Evolutionary conservation across 1,139 yeast genomes (phyloP).

Genomic region (Yamadazyma dendronema): DNA sequence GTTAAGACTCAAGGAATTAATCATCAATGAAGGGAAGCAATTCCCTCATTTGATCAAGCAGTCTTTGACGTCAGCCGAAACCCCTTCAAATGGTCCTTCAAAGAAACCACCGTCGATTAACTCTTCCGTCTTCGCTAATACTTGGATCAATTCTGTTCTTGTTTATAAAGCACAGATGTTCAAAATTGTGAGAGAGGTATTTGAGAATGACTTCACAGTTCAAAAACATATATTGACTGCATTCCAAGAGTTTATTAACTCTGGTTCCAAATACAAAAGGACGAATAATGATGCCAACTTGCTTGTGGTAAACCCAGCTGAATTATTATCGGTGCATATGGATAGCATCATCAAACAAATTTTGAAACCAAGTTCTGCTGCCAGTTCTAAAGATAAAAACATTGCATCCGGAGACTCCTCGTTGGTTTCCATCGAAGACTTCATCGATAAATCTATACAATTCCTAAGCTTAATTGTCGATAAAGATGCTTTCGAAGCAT

Average conservation of each 20-base stretch:
- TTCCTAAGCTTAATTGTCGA: conserved; percentile 73
- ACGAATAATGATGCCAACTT: conserved; percentile 16
- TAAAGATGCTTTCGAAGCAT: conserved; percentile 83
- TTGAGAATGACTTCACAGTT: conserved; percentile 48
- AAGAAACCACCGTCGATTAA: conserved; percentile 7
- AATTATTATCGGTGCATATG: conserved; percentile 69
- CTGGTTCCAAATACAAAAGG: conserved; percentile 6
- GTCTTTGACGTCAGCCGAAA: conserved; percentile 14
- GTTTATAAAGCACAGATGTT: conserved; percentile 54
- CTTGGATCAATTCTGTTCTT: conserved; percentile 68
- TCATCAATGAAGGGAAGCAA: conserved; percentile 39
- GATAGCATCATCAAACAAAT: conserved; percentile 70
- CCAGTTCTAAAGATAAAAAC: conserved; percentile 23
- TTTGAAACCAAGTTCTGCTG: conserved; percentile 24
- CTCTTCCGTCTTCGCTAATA: conserved; percentile 48
- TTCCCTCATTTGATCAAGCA: conserved; percentile 30
- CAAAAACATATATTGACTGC: conserved; percentile 60
- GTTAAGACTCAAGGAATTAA: conserved; percentile 45
- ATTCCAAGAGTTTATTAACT: conserved; percentile 62
- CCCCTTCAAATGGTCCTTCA: conserved; percentile 10
- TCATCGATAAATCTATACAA: conserved; percentile 54
- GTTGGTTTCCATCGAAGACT: conserved; percentile 48
- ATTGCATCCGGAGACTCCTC: conserved; percentile 7
- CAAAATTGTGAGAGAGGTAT: conserved; percentile 44
- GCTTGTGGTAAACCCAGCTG: conserved; percentile 58